Evolutionary conservation across 805 yeast genomes (phyloP), one percentile per base, ranked within the genome.

Genomic region (Metschnikowia peoriensis): DNA sequence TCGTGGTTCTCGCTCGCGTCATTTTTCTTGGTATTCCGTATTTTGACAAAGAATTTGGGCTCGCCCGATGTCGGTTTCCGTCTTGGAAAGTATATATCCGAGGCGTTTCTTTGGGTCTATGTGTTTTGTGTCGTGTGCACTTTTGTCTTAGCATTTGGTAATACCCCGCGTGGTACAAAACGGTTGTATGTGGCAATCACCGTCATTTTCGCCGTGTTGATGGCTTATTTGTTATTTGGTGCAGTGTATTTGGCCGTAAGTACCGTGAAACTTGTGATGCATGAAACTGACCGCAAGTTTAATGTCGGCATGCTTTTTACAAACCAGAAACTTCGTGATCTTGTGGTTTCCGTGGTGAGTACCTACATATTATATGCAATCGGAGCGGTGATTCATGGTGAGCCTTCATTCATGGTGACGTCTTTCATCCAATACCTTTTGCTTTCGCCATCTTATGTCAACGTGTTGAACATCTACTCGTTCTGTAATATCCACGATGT

Each of bases 401-500:
- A 93, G 59, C 97, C 98, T 15, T 85, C 89, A 81, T 96, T 92
- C 65, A 88, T 93, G 93, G 67, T 90, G 57, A 91, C 97, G 0
- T 85, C 94, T 46, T 88, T 91, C 67, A 61, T 82, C 28, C 99
- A 93, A 69, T 93, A 93, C 66, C 68, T 93, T 53, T 69, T 93
- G 55, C 70, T 93, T 52, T 84, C 92, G 57, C 99, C 99, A 0
- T 83, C 96, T 0, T 94, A 92, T 68, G 85, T 91, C 70, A 92
- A 93, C 64, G 93, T 92, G 49, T 76, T 93, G 65, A 91, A 90
- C 68, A 93, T 93, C 55, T 93, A 93, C 70, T 96, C 98, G 2
- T 92, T 93, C 68, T 92, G 97, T 75, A 93, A 93, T 70, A 86
- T 93, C 55, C 97, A 93, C 68, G 99, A 93, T 74, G 85, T 93